Evolutionary conservation across 768 basidiomycete species (phyloP), one percentile per base, ranked within the genome.

Genomic region (Phanerochaete carnosa): DNA sequence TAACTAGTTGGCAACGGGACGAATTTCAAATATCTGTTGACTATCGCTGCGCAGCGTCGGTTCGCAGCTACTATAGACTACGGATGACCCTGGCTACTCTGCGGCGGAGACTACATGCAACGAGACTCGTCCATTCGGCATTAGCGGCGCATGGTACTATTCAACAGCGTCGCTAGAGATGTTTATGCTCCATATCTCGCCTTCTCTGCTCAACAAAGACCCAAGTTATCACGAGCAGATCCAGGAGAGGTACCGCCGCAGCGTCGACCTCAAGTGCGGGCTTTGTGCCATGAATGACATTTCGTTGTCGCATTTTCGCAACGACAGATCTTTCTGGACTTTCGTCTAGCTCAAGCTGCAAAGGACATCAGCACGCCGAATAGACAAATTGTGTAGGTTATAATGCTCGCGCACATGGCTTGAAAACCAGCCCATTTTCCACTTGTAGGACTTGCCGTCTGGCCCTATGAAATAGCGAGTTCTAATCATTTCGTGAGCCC

Each of bases 141-240:
- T 8, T 43, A 8, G 16, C 6, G 4, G 39, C 11, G 4, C 8
- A 19, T 19, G 16, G 39, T 12, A 19, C 11, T 9, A 11, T 43
- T 19, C n/a, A n/a, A n/a, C n/a, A 43, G 19, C 8, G 39, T 11
- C 11, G 4, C 19, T 8, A 43, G 11, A 19, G 39, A 35, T 35
- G 15, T 15, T 35, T 43, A 19, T 19, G 11, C 4, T 19, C 39
- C 19, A 43, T 43, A 4, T 33, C 51, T 19, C 51, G 11, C 28
- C 57, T 50, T 23, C 47, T 37, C 39, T 45, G 58, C 43, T 62
- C 61, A 8, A 58, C 43, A 45, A 45, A 62, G 25, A 58, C 30
- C 61, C 61, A 62, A 1, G 61, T 58, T 1, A 62, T 26, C 13
- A 62, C 45, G 15, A 62, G 22, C 29, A 62, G 49, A 30, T 62